Base-by-base conservation (phyloP, 805 yeast genomes). In the Schwanniomyces vanrijiae region DNA sequence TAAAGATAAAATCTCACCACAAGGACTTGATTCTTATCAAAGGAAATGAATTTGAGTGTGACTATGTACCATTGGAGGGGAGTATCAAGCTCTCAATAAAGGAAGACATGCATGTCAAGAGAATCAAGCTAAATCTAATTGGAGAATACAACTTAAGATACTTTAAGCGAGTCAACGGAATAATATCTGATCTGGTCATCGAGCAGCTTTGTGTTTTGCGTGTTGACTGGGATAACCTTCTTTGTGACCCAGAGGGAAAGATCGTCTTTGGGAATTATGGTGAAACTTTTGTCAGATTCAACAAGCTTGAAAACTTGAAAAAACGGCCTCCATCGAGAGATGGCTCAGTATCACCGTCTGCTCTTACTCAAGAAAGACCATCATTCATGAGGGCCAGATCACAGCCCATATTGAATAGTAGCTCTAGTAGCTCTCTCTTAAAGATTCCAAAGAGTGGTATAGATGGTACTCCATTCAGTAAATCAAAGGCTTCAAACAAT, bases 221-320 rank as follows among this genome's bases (percentile, higher is more conserved):
- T 24, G 77, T 71, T 21, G 73, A 68, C 14, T 80, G 84, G 84
- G 62, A 65, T 42, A 80, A 80, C 50, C 59, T 80, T 29, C 60
- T 80, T 37, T 66, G 70, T 11, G 53, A 58, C 37, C 56, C 69
- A 1, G 60, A 66, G 4, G 83, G 82, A 1, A 50, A 41, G 3
- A 58, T 77, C 3, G 47, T 53, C 6, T 65, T 58, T 43, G 80
- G 81, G 2, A 62, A 68, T 44, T 76, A 75, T 51, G 78, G 78
- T 13, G 75, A 74, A 45, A 48, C 47, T 37, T 57, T 65, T 18
- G 50, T 62, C 11, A 60, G 62, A 35, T 48, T 59, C 24, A 60
- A 62, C 19, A 60, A 57, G 37, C 35, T 55, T n/a, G 50, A 44
- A 10, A 14, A 37, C 13, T 35, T 46, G n/a, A 45, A 45, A 37